These are phyloP conservation scores for Blechomonas ayalai DNA, from an alignment of 208 protist genomes.

Conservation along the genomic window DNA sequence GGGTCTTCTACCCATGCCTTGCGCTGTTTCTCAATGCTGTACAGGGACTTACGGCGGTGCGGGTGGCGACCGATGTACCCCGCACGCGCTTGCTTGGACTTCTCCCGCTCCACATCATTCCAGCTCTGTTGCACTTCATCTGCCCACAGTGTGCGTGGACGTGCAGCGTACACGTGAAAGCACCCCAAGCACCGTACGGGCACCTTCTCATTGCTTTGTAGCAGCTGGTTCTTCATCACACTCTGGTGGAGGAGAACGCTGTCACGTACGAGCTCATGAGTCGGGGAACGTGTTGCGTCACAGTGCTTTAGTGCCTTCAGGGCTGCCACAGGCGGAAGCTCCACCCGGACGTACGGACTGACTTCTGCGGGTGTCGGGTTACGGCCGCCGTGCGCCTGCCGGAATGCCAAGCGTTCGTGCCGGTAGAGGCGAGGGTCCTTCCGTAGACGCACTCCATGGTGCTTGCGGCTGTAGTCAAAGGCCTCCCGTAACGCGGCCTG, in stretches of 20 bases:
- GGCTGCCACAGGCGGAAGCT: constrained; percentile 49
- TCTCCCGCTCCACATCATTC: constrained; percentile 41
- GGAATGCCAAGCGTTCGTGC: constrained; percentile 45
- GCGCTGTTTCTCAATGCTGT: constrained; percentile 34
- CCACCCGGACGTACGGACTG: constrained; percentile 35
- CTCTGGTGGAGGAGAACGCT: constrained; percentile 55
- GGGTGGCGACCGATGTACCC: constrained; percentile 14
- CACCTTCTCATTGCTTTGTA: constrained; percentile 42
- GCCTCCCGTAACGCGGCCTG: constrained; percentile 26
- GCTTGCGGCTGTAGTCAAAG: constrained; percentile 23
- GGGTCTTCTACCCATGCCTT: constrained; percentile 16
- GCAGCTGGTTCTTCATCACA: constrained; percentile 45
- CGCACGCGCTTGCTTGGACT: constrained; percentile 14
- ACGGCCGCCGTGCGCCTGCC: constrained; percentile 33
- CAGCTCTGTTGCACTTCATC: constrained; percentile 57
- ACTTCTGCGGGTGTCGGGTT: constrained; percentile 31
- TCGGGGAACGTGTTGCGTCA: constrained; percentile 6
- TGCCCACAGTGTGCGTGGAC: constrained; percentile 52
- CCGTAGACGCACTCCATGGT: constrained; percentile 32
- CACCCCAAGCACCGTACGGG: constrained; percentile 71
- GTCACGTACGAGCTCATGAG: constrained; percentile 29
- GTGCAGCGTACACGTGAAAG: constrained; percentile 75
- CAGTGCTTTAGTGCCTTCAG: constrained; percentile 40
- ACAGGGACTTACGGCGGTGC: constrained; percentile 23
- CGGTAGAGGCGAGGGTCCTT: constrained; percentile 46